Conservation (phyloP, 257 asterid genomes). For the Scutellaria baicalensis region DNA sequence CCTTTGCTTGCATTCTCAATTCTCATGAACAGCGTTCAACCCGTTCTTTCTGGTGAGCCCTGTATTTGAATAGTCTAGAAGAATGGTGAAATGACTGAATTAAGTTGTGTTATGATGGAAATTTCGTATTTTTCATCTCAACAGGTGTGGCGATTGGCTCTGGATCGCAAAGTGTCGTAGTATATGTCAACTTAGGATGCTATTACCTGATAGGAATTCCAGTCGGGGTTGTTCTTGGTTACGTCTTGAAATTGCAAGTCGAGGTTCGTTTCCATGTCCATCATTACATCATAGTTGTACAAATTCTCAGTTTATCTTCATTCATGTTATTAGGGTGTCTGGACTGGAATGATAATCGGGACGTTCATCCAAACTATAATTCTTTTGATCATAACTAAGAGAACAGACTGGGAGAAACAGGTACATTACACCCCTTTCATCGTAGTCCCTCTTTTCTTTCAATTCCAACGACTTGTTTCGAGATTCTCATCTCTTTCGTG, state of each 20-base stretch:
- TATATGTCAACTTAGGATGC: constrained; percentile 47
- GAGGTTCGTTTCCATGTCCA: constrained; percentile 24
- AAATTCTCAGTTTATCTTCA: background rate
- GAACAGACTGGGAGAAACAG: constrained; percentile 66
- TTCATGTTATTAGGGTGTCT: constrained; percentile 40
- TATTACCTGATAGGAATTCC: constrained; percentile 64
- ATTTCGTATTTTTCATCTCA: background rate
- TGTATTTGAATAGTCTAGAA: background rate
- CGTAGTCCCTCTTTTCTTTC: background rate
- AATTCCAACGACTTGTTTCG: background rate
- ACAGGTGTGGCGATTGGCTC: constrained; percentile 72
- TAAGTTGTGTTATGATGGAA: background rate
- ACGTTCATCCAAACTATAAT: constrained; percentile 44
- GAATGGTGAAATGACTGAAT: background rate
- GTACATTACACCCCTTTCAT: constrained; percentile 9
- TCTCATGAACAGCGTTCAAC: constrained; percentile 58
- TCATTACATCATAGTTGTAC: background rate
- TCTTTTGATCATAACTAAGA: constrained; percentile 30
- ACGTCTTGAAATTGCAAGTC: constrained; percentile 38
- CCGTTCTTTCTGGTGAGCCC: constrained; percentile 57
- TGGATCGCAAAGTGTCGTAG: constrained; percentile 62
- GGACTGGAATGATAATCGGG: constrained; percentile 67
- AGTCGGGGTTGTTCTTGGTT: constrained; percentile 48
- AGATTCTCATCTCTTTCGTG: background rate
- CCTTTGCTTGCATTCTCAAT: constrained; percentile 61